phyloP scores from a whole-genome alignment of 31 red algal species.

The Asparagopsis taxiformis region DNA sequence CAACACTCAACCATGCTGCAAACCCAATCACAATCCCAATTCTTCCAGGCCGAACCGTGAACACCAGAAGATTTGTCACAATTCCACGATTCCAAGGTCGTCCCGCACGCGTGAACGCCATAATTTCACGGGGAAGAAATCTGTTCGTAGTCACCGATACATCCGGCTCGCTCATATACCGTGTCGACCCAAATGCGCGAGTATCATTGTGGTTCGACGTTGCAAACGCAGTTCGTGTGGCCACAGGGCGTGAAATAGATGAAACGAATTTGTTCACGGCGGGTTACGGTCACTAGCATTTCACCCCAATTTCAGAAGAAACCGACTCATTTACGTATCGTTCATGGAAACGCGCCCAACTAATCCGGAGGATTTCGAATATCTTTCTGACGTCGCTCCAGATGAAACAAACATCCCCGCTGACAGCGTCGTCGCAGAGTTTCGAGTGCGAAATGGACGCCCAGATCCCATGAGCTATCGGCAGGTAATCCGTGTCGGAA shows the following conservation, averaged over 20 bases:
- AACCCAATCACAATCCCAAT: background rate
- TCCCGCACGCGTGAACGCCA: background rate
- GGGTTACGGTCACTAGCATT: background rate
- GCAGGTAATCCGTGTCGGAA: constrained; percentile 32
- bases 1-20: too few species aligned
- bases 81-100: background rate
- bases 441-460: background rate
- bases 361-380: background rate
- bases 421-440: background rate
- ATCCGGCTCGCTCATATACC: background rate
- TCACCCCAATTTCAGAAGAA: background rate
- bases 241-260: background rate
- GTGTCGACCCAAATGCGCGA: background rate
- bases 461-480: constrained; percentile 1
- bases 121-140: background rate
- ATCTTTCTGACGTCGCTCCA: background rate
- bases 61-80: background rate
- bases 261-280: background rate
- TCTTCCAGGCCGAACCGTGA: background rate
- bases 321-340: background rate
- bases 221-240: background rate
- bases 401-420: background rate
- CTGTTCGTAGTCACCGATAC: background rate
- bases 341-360: background rate
- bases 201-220: background rate